A percentile compares a stretch with the other conserved stretches of the same genome.
phyloP scores from a whole-genome alignment of 2,329 filamentous ascomycete species.

The Beauveria sp. region DNA sequence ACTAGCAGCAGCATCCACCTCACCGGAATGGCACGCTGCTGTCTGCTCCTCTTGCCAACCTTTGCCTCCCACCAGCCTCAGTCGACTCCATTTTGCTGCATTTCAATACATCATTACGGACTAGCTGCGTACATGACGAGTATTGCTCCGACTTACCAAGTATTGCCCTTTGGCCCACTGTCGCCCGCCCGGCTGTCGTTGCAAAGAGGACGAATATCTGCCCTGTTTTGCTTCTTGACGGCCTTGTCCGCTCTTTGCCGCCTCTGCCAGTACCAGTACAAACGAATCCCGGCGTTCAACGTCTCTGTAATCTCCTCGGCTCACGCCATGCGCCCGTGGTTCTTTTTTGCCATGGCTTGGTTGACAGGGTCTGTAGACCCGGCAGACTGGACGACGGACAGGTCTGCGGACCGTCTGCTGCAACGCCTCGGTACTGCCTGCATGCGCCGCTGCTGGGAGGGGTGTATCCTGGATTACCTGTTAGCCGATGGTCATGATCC shows the following conservation, averaged over 20 bases:
- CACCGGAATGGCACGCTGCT: conserved; percentile 5
- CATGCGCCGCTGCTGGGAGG: neutral
- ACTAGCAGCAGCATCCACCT: neutral
- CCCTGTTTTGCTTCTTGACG: neutral
- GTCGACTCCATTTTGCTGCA: neutral
- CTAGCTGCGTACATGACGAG: neutral
- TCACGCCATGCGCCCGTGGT: neutral
- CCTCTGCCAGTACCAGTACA: neutral
- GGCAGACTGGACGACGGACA: conserved; percentile 2
- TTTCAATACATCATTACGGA: neutral
- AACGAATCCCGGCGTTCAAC: neutral
- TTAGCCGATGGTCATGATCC: neutral
- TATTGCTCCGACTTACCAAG: neutral
- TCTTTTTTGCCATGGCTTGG: neutral
- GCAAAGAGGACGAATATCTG: neutral
- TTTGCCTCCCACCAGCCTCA: neutral
- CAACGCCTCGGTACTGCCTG: neutral
- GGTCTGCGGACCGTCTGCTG: neutral
- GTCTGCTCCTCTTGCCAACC: neutral
- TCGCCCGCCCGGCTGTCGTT: neutral
- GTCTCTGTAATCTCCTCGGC: neutral
- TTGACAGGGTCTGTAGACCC: neutral
- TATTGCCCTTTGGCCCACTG: neutral
- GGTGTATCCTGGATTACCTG: neutral
- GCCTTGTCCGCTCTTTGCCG: neutral